Evolutionary conservation across 2,329 filamentous ascomycete species (phyloP), one percentile per base, ranked within the genome.

Genomic region (Colletotrichum destructivum): DNA sequence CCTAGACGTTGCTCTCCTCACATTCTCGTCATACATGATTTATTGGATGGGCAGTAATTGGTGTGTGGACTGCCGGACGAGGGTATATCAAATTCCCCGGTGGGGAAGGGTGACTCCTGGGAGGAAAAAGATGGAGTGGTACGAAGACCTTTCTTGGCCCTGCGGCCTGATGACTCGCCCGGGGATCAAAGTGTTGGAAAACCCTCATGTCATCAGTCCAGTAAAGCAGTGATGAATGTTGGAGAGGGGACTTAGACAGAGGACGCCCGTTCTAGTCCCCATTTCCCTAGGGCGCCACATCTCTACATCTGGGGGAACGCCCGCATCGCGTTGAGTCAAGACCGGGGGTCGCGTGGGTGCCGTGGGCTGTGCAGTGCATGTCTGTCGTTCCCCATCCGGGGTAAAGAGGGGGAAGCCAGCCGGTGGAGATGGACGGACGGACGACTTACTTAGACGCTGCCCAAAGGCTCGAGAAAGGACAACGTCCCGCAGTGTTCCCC

Each of bases 161-260:
- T 69, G 69, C 60, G 60, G 31, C 54, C 42, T 63, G 55, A 62
- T 72, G 69, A 72, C 59, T 72, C 69, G 69, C 52, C 60, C 42
- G 16, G 26, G 31, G 44, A 42, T 40, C 59, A 57, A 35, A 42
- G 4, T 16, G 35, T 44, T 55, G 44, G 42, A 18, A 8, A 12
- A 23, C 35, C 57, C 2, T 35, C 9, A 26, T 26, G 35, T 26
- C 16, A 42, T 51, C 56, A 38, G 7, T 60, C 59, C 40, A 55
- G 38, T 26, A 26, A 1, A 26, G 26, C 26, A 26, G 26, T 55
- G 21, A 60, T 31, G 26, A n/a, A n/a, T 1, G 13, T 26, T 18
- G 60, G 21, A 35, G 26, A 42, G 23, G 47, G 1, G 47, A 59
- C 47, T 35, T 13, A 44, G 54, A 63, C 47, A 64, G 54, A 49